Base-by-base conservation (phyloP, 768 basidiomycete genomes). In the Pleurotus salmoneostramineus region DNA sequence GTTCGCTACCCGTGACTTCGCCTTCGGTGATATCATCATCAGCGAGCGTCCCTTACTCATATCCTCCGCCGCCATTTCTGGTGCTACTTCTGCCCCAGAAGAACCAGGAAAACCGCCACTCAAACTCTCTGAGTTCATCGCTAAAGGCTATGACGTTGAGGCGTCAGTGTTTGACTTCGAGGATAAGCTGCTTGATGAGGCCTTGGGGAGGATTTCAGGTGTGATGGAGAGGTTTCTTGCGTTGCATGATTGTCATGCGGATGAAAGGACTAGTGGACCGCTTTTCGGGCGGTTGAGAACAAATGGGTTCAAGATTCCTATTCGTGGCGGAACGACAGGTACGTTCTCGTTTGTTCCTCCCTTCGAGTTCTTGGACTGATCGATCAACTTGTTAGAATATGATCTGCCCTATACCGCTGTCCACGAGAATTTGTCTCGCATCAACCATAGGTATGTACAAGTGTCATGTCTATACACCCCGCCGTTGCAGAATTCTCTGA, bases 1-100 rank as follows among this genome's bases (percentile, higher is more conserved):
- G 58, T 21, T 34, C 43, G 52, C 43, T 31, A 33, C 44, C 43
- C 58, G 42, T 17, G 54, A 44, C 57, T 51, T 66, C 62, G 57
- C 67, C 61, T 50, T 49, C 56, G 43, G 59, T 54, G 59, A 65
- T 34, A 35, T 60, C 33, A 56, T 56, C 61, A 31, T 33, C 46
- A 56, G 52, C 60, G 60, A 62, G 66, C 67, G 69, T 71, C 68
- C 66, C 70, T 70, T 69, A 55, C 69, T 69, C 61, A 56, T 31
- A 5, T 34, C 50, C 12, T 10, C 37, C 10, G 37, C 37, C n/a
- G 37, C 10, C 14, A n/a, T 8, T 27, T 27, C 37, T 40, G 37
- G 37, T n/a, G 37, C 37, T n/a, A 40, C n/a, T 3, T n/a, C 21
- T 3, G 21, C 21, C 21, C 21, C 21, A 27, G 21, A 27, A 27